Base-by-base conservation (phyloP, 306 rosid genomes). In the Parietaria judaica region DNA sequence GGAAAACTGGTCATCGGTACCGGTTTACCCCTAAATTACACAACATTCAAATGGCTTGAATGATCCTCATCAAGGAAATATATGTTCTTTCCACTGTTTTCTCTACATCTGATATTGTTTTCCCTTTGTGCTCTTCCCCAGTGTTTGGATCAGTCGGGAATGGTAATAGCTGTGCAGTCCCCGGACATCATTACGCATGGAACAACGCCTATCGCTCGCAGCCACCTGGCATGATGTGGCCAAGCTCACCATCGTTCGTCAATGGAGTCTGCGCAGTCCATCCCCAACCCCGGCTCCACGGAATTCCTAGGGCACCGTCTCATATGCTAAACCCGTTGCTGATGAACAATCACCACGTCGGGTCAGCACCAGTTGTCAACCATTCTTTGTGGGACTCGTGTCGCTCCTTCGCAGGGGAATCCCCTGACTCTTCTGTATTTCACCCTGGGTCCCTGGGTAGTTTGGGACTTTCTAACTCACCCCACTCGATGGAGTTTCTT, bases 311-410 rank as follows among this genome's bases (percentile, higher is more conserved):
- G 70, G 76, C 86, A 66, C 58, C 82, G 66, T 76, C 86, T 65
- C 87, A 80, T 66, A 72, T 82, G 67, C 79, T 84, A 66, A 78
- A 69, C 47, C 54, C 68, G 54, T 74, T 89, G 38, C 79, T 80
- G 61, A 44, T 82, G 36, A n/a, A n/a, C n/a, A 80, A 73, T 35
- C 89, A 76, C 57, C 95, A 80, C 61, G 86, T 84, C 63, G 95
- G 95, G 61, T 87, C 92, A 51, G 95, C 95, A 46, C 95, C 95
- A 1, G 83, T 77, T 56, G 79, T 84, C 56, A 84, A 88, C 3
- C 83, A 80, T 66, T 84, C 92, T 10, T 80, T 79, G 7, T 87
- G 95, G 95, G 92, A 84, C 56, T 78, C 80, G 64, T 82, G 64
- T 61, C 69, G 83, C 62, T 87, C n/a, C n/a, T n/a, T n/a, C n/a